Percentiles rank a stretch among this genome's conserved stretches.
Conservation (phyloP, 257 asterid species). For the Capsicum chinense region DNA sequence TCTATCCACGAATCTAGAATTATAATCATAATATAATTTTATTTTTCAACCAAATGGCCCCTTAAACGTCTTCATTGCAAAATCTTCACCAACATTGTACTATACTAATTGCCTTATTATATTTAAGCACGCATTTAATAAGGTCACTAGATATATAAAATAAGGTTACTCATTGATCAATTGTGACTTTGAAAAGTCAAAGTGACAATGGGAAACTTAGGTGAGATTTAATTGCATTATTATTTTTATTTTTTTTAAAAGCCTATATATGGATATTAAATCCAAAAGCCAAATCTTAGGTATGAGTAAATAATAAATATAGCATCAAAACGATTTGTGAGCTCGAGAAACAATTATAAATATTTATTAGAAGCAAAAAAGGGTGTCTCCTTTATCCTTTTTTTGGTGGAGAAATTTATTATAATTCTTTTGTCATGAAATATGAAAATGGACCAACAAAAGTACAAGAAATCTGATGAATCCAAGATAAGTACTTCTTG, state of each 20-base stretch:
- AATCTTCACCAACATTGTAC: background rate
- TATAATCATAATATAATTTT: background rate
- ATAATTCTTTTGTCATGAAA: background rate
- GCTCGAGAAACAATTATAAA: constrained; percentile 15
- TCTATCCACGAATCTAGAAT: background rate
- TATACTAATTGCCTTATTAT: background rate
- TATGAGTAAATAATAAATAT: background rate
- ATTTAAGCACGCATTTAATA: background rate
- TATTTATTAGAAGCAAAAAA: background rate
- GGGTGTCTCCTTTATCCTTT: background rate
- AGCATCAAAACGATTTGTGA: background rate
- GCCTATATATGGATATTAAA: background rate
- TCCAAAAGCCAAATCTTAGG: background rate
- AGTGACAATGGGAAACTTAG: background rate
- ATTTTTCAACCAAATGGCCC: background rate
- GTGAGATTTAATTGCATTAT: background rate
- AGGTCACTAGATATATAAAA: background rate
- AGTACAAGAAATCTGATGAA: background rate
- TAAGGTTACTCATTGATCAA: background rate
- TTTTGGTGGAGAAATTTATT: background rate
- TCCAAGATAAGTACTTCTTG: background rate
- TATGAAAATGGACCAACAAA: too few species aligned
- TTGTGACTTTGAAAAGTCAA: background rate
- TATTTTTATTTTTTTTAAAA: too few species aligned
- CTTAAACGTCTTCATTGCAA: background rate